Conservation (phyloP, 441 rosid genomes). For the Geranium incanum region DNA sequence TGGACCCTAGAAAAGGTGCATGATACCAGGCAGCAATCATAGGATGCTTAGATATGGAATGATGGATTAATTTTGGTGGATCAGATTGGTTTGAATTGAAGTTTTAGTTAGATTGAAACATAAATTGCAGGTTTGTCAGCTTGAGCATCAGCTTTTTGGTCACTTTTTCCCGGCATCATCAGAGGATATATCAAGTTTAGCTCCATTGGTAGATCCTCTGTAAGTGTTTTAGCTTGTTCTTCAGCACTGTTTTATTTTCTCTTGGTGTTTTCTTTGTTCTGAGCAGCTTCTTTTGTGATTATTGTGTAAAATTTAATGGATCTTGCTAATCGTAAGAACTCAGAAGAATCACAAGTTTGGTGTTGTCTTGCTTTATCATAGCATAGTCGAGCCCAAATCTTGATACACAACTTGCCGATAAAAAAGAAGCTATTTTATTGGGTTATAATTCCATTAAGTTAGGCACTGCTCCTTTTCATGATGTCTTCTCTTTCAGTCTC, state of each 20-base stretch:
- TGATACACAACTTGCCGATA: no score
- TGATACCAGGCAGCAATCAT: constrained; percentile 4
- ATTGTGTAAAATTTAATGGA: neutral
- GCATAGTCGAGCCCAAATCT: no score
- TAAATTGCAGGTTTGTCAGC: constrained; percentile 78
- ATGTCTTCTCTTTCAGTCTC: neutral
- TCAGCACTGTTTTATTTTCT: neutral
- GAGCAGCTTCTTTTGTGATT: neutral
- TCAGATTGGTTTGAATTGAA: neutral
- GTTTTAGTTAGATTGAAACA: neutral
- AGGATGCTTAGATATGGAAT: neutral
- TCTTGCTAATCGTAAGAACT: neutral
- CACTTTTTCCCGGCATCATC: constrained; percentile 93
- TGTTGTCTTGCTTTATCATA: no score
- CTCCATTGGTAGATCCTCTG: constrained; percentile 88
- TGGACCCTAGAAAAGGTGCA: neutral
- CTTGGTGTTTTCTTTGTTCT: neutral
- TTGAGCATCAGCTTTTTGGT: constrained; percentile 88
- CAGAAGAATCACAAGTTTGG: no score
- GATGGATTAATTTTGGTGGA: neutral
- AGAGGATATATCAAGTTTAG: constrained; percentile 78
- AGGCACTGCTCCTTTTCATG: neutral
- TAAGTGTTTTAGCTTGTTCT: constrained; percentile 34
- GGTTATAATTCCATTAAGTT: neutral
- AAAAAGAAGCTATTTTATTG: neutral